These are phyloP conservation scores for Chytriomyces confervae DNA, from an alignment of 192 early-diverging fungal genomes.

Conservation along the genomic window DNA sequence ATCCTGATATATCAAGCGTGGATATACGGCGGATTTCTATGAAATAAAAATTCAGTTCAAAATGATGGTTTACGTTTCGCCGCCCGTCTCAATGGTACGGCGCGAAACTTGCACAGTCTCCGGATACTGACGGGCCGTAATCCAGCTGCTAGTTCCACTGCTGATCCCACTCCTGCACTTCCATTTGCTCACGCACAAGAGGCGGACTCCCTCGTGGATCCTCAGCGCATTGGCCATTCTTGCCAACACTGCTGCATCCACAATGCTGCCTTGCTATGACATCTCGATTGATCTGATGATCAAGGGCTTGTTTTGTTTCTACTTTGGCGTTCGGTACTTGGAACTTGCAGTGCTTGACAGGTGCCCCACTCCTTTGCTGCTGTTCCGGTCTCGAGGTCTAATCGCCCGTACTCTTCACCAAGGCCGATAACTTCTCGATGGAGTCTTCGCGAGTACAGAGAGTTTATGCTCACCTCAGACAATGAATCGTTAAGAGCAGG, in stretches of 20 bases:
- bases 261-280: neutral
- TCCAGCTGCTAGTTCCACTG: too few relatives aligned
- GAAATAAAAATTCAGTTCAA: too few relatives aligned
- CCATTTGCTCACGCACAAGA: too few relatives aligned
- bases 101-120: too few relatives aligned
- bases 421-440: neutral
- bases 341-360: neutral
- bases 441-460: neutral
- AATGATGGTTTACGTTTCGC: too few relatives aligned
- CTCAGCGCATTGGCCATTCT: neutral
- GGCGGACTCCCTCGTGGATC: neutral
- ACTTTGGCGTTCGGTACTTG: neutral
- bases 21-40: constrained; percentile 14
- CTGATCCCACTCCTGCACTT: too few relatives aligned
- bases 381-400: neutral
- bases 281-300: neutral
- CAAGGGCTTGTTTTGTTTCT: neutral
- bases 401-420: neutral
- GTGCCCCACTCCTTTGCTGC: neutral
- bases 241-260: neutral
- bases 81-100: too few relatives aligned
- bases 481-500: neutral
- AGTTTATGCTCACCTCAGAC: neutral
- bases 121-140: too few relatives aligned
- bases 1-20: constrained; percentile 21